Base-by-base conservation (phyloP, 495 filamentous ascomycete species). In the Hypoxylon intermedium region DNA sequence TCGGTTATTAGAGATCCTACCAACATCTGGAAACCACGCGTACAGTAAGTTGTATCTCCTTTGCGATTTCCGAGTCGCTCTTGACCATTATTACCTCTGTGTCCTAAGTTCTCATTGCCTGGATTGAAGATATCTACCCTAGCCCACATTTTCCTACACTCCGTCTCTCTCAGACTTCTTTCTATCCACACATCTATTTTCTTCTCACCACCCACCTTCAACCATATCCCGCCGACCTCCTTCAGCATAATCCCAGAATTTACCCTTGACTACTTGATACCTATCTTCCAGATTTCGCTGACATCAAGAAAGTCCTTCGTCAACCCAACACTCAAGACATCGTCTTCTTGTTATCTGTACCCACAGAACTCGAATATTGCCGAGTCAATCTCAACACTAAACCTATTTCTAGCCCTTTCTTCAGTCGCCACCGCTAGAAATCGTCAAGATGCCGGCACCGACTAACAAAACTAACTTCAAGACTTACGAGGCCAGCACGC, bases 401-500 rank as follows among this genome's bases (percentile, higher is more conserved):
- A 33, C 18, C 6, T 43, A 15, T 34, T 11, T 23, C 40, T 50
- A 58, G 43, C 28, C 34, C 19, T 37, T 15, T 6, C 12, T 15
- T 15, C 34, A 37, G n/a, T 2, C 11, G 7, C n/a, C 20, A 36
- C 16, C n/a, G n/a, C n/a, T n/a, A n/a, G n/a, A n/a, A n/a, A 30
- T 9, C 49, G 24, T 13, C 13, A 36, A 23, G 12, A 18, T 5
- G 50, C 46, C 9, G 47, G 40, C 43, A 74, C 37, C 77, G 74
- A 55, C 37, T 24, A 43, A 38, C 51, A 68, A 70, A 34, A 60
- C 75, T 1, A 82, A 81, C 46, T 84, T 82, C 66, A 75, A 73
- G 26, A 75, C 67, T 11, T 79, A 76, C 60, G 81, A 83, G 65
- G 66, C 74, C 0, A 74, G 74, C 53, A 68, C 72, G 5, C 79